Evolutionary conservation across 257 asterid genomes (phyloP).

Genomic region (Thymus quinquecostatus): DNA sequence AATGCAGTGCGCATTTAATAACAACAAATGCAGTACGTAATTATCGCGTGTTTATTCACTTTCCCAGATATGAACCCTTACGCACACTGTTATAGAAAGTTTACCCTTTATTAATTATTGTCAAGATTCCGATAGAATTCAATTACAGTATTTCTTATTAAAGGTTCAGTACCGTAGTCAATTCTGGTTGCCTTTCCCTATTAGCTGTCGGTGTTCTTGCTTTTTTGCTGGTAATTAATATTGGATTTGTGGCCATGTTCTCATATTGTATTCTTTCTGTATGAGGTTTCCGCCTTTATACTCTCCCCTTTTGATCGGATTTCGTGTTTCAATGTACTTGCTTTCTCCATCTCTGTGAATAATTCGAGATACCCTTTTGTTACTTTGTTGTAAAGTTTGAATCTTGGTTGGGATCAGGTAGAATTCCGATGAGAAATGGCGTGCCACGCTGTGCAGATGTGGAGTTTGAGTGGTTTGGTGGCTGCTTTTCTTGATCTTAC

Average conservation of each 20-base stretch:
- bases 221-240: background rate
- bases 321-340: slow-evolving; percentile 1
- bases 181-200: background rate
- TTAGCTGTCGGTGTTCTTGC: background rate
- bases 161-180: slow-evolving; percentile 5
- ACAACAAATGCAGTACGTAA: background rate
- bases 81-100: background rate
- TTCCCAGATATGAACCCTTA: slow-evolving; percentile 9
- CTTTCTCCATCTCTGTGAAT: slow-evolving; percentile 7
- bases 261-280: background rate
- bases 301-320: slow-evolving; percentile 8
- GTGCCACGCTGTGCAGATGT: slow-evolving; percentile 56
- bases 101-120: background rate
- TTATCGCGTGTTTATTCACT: background rate
- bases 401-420: slow-evolving; percentile 32
- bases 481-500: slow-evolving; percentile 89
- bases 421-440: slow-evolving; percentile 53
- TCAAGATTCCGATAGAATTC: slow-evolving; percentile 2
- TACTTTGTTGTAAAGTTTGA: slow-evolving; percentile 25
- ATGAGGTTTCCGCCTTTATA: slow-evolving; percentile 18
- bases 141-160: background rate
- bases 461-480: slow-evolving; percentile 76
- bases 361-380: slow-evolving; percentile 34
- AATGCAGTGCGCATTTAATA: slow-evolving; percentile 4
- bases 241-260: background rate